phyloP scores from a whole-genome alignment of 1,284 basidiomycete species.

The Volvariella volvacea region DNA sequence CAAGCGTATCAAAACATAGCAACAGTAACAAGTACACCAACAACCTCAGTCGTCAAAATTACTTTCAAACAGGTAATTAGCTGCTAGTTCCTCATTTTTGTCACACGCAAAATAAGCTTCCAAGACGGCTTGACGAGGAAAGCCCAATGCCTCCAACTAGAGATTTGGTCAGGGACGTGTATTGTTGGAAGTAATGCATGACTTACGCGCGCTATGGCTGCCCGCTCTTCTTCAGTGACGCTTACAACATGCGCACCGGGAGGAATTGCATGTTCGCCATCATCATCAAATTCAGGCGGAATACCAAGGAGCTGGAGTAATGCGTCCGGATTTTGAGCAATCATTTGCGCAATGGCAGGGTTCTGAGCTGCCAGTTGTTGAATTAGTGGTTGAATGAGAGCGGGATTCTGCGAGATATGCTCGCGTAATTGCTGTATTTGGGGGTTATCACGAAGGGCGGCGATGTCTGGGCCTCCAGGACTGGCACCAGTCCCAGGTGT shows the following conservation, averaged over 20 bases:
- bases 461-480: slow-evolving; percentile 32
- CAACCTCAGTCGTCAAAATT: slow-evolving; percentile 50
- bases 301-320: slow-evolving; percentile 58
- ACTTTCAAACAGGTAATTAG: slow-evolving; percentile 84
- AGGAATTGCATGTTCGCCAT: slow-evolving; percentile 43
- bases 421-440: slow-evolving; percentile 67
- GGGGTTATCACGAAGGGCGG: slow-evolving; percentile 51
- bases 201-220: slow-evolving; percentile 79
- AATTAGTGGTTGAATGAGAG: slow-evolving; percentile 69
- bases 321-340: slow-evolving; percentile 68
- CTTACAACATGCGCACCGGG: slow-evolving; percentile 66
- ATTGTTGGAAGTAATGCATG: not conserved
- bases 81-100: slow-evolving; percentile 92
- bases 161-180: slow-evolving; percentile 8
- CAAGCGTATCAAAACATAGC: no score
- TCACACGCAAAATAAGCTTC: slow-evolving; percentile 91
- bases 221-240: slow-evolving; percentile 80
- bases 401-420: slow-evolving; percentile 72
- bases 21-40: no score
- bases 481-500: slow-evolving; percentile 19
- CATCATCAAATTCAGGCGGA: slow-evolving; percentile 34
- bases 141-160: slow-evolving; percentile 82
- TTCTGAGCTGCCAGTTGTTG: slow-evolving; percentile 77
- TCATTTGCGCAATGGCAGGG: slow-evolving; percentile 63
- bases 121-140: slow-evolving; percentile 69